Evolutionary conservation across 108 stramenopile genomes (phyloP), one percentile per base, ranked within the genome.

Genomic region (Mayamaea pseudoterrestris): DNA sequence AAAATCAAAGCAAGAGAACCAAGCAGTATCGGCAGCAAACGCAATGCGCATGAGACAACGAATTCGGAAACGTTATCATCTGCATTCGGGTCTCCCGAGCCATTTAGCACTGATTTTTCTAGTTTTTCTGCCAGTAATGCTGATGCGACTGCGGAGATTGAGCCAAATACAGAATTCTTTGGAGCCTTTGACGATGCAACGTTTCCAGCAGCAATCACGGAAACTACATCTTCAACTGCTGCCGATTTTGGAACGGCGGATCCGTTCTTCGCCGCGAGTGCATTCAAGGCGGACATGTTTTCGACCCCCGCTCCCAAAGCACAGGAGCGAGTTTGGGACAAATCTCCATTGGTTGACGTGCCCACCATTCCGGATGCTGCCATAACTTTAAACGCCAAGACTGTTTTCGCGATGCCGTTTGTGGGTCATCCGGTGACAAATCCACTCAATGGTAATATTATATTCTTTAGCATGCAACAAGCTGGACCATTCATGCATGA

Each of bases 391-490:
- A 20, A 35, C 57, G 21, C 46, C 26, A 34, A 22, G 27, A 61
- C 49, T 39, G 42, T 48, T 44, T 48, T 44, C 14, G 30, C 16
- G 12, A 11, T 16, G 18, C 26, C 14, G 44, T 57, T 39, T 44
- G 34, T 22, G 4, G 44, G 57, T 1, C 21, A 41, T 27, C 82
- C 82, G 25, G 55, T 50, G 1, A 43, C 48, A 13, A 89, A 89
- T 66, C 87, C 82, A 13, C 44, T 77, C 22, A 72, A 60, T 41
- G 80, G 80, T 22, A 89, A 89, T 57, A 35, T 79, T 0, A 77
- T 89, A 41, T 35, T 63, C 21, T 77, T 72, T 32, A 44, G 66
- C 27, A 27, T 34, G 47, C 27, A 59, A 57, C 9, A 65, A 63
- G 14, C 47, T 62, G 35, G 58, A 61, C 55, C 55, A 39, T 41